Evolutionary conservation across 768 basidiomycete species (phyloP), one percentile per base, ranked within the genome.

Genomic region (Kwoniella sp.): DNA sequence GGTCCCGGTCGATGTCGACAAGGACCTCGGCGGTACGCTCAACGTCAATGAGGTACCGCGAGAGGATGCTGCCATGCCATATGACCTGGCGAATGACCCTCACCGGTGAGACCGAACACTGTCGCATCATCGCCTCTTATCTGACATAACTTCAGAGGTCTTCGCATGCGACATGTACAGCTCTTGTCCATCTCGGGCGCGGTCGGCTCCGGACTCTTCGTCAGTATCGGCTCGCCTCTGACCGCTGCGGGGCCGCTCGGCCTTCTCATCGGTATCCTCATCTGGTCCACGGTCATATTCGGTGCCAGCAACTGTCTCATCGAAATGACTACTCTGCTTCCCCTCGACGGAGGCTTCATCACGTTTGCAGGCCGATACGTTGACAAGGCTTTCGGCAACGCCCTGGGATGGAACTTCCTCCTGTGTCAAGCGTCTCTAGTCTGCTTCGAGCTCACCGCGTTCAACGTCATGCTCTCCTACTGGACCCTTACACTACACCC

Each of bases 351-450:
- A 19, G 56, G 56, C 14, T 62, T 58, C 46, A 42, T 62, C 47
- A 50, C 31, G 15, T 59, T 46, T 25, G 52, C 57, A 10, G 34
- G 32, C 2, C 39, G 60, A 9, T 62, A 49, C 34, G 14, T 58
- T 25, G 60, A 62, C 33, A 26, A 48, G 10, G 39, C 52, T 11
- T 27, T 51, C 15, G 50, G 56, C 9, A 48, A 59, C 34, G 62
- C 65, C 12, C 22, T 62, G 19, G 65, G 65, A n/a, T 67, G 65
- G 61, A 65, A 65, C 38, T 50, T 50, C 29, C 38, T 50, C 14
- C 23, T 50, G 7, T 37, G 37, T 15, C 51, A 50, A 41, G 36
- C 38, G 14, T 23, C 57, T 22, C 42, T 59, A 20, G 46, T 59
- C 23, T 59, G 57, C 40, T 54, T 50, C 43, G 57, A 59, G 25